A percentile compares a stretch with the other conserved stretches of the same genome.
These are phyloP conservation scores for Morella rubra DNA, from an alignment of 306 rosid genomes.

Conservation along the genomic window DNA sequence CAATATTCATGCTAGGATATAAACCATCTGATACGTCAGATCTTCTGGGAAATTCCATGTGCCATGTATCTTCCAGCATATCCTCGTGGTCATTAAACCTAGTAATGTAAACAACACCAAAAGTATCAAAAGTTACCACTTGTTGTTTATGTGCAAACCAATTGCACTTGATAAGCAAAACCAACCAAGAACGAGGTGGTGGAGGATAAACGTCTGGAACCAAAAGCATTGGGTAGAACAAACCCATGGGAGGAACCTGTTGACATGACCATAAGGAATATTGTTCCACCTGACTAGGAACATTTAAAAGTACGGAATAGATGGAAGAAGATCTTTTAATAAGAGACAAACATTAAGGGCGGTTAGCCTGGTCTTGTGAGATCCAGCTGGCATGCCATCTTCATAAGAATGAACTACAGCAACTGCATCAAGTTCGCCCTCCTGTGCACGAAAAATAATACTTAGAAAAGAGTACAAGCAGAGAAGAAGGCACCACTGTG, in stretches of 20 bases:
- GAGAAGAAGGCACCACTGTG: slow-evolving; percentile 22
- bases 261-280: slow-evolving; percentile 14
- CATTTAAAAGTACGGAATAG: slow-evolving; percentile 13
- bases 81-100: slow-evolving; percentile 93
- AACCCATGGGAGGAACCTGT: slow-evolving; percentile 97
- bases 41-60: slow-evolving; percentile 76
- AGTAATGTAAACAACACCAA: slow-evolving; percentile 11
- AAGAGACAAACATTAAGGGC: slow-evolving; percentile 69
- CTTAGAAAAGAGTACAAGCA: slow-evolving; percentile 17
- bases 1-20: slow-evolving; percentile 64
- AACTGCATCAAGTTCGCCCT: slow-evolving; percentile 70
- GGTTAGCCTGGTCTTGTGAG: slow-evolving; percentile 84
- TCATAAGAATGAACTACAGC: slow-evolving; percentile 89
- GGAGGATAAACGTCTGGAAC: slow-evolving; percentile 94
- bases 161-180: slow-evolving; percentile 24
- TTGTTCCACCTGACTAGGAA: slow-evolving; percentile 11
- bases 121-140: slow-evolving; percentile 10
- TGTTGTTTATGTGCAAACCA: slow-evolving; percentile 2
- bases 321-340: slow-evolving; percentile 24
- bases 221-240: slow-evolving; percentile 85
- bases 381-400: slow-evolving; percentile 60
- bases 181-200: slow-evolving; percentile 91
- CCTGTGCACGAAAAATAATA: slow-evolving; percentile 47
- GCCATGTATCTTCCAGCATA: slow-evolving; percentile 93
- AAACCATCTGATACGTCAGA: slow-evolving; percentile 69